phyloP scores from a whole-genome alignment of 495 filamentous ascomycete genomes.

The Lasiosphaeria ovina region DNA sequence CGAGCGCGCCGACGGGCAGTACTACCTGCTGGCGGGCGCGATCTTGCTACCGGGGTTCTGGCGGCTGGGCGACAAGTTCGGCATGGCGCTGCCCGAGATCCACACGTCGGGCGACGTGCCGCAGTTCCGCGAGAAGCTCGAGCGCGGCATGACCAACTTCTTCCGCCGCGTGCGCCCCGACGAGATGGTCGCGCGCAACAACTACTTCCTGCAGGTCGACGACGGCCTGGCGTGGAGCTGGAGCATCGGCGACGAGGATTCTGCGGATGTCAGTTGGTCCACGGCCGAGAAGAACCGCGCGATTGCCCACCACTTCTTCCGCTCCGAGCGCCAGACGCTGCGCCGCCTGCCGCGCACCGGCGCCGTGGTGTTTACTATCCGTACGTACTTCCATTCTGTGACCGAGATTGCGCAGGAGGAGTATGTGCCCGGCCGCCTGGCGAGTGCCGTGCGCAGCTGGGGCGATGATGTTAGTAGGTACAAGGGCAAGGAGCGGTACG shows the following conservation, averaged over 20 bases:
- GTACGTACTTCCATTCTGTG: conserved; percentile 75
- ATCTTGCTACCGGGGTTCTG: conserved; percentile 85
- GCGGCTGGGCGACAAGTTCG: conserved; percentile 80
- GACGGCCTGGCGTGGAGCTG: conserved; percentile 67
- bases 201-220: conserved; percentile 81
- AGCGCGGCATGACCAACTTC: conserved; percentile 82
- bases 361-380: conserved; percentile 76
- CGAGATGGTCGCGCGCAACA: conserved; percentile 58
- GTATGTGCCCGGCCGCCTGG: conserved; percentile 69
- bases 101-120: conserved; percentile 82
- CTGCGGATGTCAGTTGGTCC: conserved; percentile 61
- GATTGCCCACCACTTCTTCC: conserved; percentile 73
- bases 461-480: conserved; percentile 79
- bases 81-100: conserved; percentile 80
- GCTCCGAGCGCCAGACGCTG: conserved; percentile 76
- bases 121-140: conserved; percentile 69
- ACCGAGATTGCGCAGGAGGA: conserved; percentile 63
- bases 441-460: conserved; percentile 78
- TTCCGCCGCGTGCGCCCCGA: conserved; percentile 65
- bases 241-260: conserved; percentile 75
- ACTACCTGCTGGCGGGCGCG: conserved; percentile 78
- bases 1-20: conserved; percentile 73
- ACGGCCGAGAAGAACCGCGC: conserved; percentile 75
- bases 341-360: conserved; percentile 70
- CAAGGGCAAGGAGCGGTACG: conserved; percentile 79